Percentiles rank a stretch among this genome's conserved stretches.
Conservation (phyloP, 2,329 filamentous ascomycete genomes). For the Cladophialophora yegresii region DNA sequence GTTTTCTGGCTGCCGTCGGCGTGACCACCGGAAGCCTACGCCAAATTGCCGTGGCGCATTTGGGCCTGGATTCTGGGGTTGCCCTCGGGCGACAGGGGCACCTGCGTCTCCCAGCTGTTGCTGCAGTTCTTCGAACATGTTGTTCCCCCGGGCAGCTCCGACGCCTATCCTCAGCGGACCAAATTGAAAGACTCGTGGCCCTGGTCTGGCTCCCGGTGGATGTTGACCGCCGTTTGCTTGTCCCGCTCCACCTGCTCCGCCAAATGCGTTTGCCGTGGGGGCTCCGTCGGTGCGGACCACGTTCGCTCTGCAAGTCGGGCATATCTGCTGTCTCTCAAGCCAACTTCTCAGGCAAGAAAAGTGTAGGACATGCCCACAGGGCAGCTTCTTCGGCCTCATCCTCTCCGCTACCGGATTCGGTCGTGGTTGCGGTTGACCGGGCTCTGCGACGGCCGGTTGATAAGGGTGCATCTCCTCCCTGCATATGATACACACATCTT, state of each 20-base stretch:
- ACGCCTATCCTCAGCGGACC: conserved; percentile 76
- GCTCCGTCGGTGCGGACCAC: conserved; percentile 55
- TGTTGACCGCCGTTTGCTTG: conserved; percentile 35
- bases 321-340: conserved; percentile 96
- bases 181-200: conserved; percentile 68
- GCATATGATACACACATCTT: conserved; percentile 97
- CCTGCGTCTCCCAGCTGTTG: conserved; percentile 59
- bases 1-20: conserved; percentile 34
- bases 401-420: conserved; percentile 68
- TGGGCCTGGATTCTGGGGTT: conserved; percentile 39
- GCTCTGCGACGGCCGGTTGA: conserved; percentile 53
- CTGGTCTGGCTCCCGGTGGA: conserved; percentile 42
- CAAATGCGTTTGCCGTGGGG: conserved; percentile 39
- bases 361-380: conserved; percentile 93
- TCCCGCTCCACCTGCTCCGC: conserved; percentile 36
- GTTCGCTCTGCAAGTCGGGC: conserved; percentile 86
- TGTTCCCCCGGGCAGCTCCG: conserved; percentile 60
- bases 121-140: conserved; percentile 63
- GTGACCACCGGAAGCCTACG: conserved; percentile 45
- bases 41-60: conserved; percentile 45
- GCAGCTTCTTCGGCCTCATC: conserved; percentile 88
- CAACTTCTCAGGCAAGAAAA: conserved; percentile 93
- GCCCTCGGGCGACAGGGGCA: conserved; percentile 49
- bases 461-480: conserved; percentile 92
- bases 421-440: conserved; percentile 40